Evolutionary conservation across 202 grass and related monocot genomes (phyloP).

Genomic region (Digitaria exilis): DNA sequence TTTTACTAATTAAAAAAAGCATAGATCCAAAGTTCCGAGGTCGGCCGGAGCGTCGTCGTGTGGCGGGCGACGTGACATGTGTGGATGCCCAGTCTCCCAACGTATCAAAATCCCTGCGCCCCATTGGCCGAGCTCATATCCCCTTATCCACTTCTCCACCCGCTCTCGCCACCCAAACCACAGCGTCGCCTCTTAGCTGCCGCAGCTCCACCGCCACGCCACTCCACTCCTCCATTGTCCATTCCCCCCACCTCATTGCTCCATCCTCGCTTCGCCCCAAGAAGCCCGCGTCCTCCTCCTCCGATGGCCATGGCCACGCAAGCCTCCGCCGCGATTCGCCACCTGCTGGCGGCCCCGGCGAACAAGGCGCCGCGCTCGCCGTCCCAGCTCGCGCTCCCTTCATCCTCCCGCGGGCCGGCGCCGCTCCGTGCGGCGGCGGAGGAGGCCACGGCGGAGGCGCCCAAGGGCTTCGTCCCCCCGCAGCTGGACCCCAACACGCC

Average conservation of each 20-base stretch:
- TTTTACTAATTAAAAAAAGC: too few relatives aligned
- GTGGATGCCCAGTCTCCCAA: background rate
- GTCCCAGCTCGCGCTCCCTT: background rate
- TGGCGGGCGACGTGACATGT: slow-evolving; percentile 9
- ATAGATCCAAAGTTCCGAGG: background rate
- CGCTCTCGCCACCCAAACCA: background rate
- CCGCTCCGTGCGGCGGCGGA: background rate
- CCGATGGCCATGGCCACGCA: slow-evolving; percentile 88
- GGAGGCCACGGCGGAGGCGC: slow-evolving; percentile 37
- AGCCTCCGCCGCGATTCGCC: slow-evolving; percentile 56
- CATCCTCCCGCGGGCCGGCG: slow-evolving; percentile 28
- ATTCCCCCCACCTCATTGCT: background rate
- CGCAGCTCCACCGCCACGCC: background rate
- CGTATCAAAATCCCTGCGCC: slow-evolving; percentile 65
- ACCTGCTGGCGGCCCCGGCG: slow-evolving; percentile 43
- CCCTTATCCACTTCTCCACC: slow-evolving; percentile 67
- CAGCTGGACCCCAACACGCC: slow-evolving; percentile 97
- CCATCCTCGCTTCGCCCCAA: background rate
- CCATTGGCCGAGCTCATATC: slow-evolving; percentile 80
- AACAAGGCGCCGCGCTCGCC: slow-evolving; percentile 23
- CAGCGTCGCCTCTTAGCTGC: slow-evolving; percentile 13
- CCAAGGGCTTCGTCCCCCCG: slow-evolving; percentile 80
- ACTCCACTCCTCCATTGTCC: background rate
- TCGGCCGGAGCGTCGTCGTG: background rate
- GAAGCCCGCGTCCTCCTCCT: too few relatives aligned